Conservation (phyloP, 306 rosid genomes). For the Geum urbanum region DNA sequence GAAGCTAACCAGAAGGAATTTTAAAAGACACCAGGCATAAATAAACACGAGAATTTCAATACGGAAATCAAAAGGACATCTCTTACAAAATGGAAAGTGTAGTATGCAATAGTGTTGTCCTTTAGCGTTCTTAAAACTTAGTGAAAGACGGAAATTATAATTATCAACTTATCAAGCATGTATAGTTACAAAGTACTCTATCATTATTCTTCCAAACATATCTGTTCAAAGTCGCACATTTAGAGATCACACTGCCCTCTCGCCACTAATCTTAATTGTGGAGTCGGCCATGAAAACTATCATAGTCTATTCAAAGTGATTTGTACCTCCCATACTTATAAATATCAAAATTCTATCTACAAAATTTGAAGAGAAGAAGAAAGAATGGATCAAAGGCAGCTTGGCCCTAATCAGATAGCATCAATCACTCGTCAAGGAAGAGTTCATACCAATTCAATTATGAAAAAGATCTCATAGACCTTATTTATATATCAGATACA, state of each 20-base stretch:
- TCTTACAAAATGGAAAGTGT: neutral
- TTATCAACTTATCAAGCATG: neutral
- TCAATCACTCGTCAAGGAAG: neutral
- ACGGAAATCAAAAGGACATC: neutral
- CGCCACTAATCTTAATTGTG: neutral
- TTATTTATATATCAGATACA: neutral
- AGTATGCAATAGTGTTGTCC: neutral
- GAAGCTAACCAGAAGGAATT: neutral
- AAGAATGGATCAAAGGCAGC: neutral
- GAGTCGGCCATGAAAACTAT: neutral
- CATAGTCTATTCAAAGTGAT: neutral
- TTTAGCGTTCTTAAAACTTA: neutral
- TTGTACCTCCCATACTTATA: neutral
- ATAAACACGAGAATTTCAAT: neutral
- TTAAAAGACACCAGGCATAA: neutral
- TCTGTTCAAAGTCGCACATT: neutral
- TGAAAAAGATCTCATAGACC: neutral
- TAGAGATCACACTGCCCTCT: neutral
- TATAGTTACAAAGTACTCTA: too few relatives aligned
- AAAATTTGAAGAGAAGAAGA: neutral
- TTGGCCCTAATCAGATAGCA: neutral
- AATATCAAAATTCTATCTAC: neutral
- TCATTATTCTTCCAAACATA: neutral
- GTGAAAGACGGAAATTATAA: neutral
- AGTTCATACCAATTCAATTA: neutral